A percentile compares a stretch with the other conserved stretches of the same genome.
Conservation (phyloP, 495 filamentous ascomycete genomes). For the Chlorociboria aeruginascens region DNA sequence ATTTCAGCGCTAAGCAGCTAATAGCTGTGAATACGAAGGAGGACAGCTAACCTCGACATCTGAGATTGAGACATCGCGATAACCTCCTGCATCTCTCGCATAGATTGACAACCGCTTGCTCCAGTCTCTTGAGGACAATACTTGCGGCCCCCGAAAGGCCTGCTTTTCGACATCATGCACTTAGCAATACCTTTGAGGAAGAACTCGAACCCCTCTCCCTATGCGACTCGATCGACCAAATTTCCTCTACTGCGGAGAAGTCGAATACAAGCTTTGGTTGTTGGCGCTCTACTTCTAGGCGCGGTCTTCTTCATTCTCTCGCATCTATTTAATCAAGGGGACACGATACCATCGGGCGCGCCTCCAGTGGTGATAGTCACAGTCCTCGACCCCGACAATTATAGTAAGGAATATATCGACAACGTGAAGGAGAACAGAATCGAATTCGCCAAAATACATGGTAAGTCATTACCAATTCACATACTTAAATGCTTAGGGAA, state of each 20-base stretch:
- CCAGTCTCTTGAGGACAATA: background rate
- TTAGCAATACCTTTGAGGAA: constrained; percentile 83
- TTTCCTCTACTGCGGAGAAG: constrained; percentile 50
- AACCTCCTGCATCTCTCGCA: background rate
- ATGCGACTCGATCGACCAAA: constrained; percentile 43
- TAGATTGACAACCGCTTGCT: background rate
- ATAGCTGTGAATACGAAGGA: constrained; percentile 7
- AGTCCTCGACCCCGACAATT: constrained; percentile 51
- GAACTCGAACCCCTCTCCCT: constrained; percentile 55
- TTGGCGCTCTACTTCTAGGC: constrained; percentile 43
- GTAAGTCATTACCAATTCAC: constrained; percentile 35
- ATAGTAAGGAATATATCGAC: constrained; percentile 50
- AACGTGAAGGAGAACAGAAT: constrained; percentile 70
- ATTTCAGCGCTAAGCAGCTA: background rate
- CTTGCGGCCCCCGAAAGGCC: constrained; percentile 8
- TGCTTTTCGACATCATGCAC: constrained; percentile 45
- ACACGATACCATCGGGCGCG: constrained; percentile 49
- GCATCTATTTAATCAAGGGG: constrained; percentile 34
- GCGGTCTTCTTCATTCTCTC: constrained; percentile 53
- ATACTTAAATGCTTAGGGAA: background rate
- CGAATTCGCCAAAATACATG: constrained; percentile 80
- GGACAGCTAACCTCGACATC: background rate
- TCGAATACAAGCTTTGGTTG: constrained; percentile 43
- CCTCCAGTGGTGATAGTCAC: constrained; percentile 82
- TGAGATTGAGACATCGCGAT: background rate